Base-by-base conservation (phyloP, 2,329 filamentous ascomycete genomes). In the Ceratocystiopsis sp. region DNA sequence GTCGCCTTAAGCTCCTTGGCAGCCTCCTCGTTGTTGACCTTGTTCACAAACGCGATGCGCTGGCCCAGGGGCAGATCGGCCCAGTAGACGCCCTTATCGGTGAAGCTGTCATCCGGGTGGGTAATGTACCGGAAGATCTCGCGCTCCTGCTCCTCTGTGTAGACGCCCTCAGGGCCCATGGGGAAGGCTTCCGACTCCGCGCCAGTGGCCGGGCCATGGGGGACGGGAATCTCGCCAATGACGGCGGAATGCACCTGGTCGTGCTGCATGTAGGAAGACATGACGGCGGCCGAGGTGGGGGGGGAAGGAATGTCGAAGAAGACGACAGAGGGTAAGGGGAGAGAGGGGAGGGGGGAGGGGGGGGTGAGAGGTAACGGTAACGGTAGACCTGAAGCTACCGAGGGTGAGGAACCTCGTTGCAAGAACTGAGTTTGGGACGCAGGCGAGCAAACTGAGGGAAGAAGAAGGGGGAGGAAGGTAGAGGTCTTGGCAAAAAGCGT, bases 31-130 rank as follows among this genome's bases (percentile, higher is more conserved):
- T 66, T 67, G 60, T 95, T 80, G 58, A 86, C 77, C 46, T 74
- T 71, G 58, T 65, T 68, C 56, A 94, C 80, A 57, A 96, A 96
- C 49, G 68, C 67, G 55, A 84, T 58, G 49, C 84, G 78, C 65
- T 89, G 63, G 47, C 60, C 53, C 41, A 85, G 56, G 17, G 80
- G 77, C 53, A 96, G 67, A 57, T 95, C 89, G 33, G 87, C 89
- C 87, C 87, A 96, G 71, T 96, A 96, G 51, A 75, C 71, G 48
- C 89, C 89, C 17, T 87, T 75, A 44, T 71, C 62, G 44, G 81
- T 84, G 64, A 89, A 95, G 49, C 78, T 81, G 64, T 96, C 89
- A 56, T 93, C 84, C 3, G 89, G 89, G 44, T 83, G 81, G 45
- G 93, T 81, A 45, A 95, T 67, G 51, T 80, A 75, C 54, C 80